These are phyloP conservation scores for Endoconidiophora laricicola DNA, from an alignment of 2,329 filamentous ascomycete species.

Conservation along the genomic window DNA sequence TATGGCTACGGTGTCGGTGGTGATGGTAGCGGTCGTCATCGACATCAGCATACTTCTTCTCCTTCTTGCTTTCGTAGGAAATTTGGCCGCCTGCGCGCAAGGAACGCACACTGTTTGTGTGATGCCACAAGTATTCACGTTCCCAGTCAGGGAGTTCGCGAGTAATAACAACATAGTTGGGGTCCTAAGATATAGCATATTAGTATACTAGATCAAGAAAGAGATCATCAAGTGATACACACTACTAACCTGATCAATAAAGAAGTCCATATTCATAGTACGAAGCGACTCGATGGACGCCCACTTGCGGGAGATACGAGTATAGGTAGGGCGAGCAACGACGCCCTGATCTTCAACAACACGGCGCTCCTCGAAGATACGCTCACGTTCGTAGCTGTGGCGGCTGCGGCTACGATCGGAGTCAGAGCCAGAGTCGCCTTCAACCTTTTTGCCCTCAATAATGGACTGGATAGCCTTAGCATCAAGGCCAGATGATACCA, in stretches of 20 bases:
- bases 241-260: constrained; percentile 35
- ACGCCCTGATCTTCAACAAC: neutral
- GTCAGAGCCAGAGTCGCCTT: neutral
- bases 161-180: constrained; percentile 55
- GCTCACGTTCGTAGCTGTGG: neutral
- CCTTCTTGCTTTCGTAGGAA: no score
- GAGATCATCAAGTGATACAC: no score
- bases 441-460: constrained; percentile 35
- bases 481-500: constrained; percentile 40
- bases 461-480: constrained; percentile 43
- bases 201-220: neutral
- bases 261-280: constrained; percentile 38
- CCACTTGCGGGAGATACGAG: constrained; percentile 44
- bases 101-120: constrained; percentile 49
- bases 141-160: constrained; percentile 55
- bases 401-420: neutral
- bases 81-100: constrained; percentile 20
- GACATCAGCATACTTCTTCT: neutral
- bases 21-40: constrained; percentile 25
- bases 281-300: constrained; percentile 45
- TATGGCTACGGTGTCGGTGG: constrained; percentile 23
- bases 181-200: constrained; percentile 29
- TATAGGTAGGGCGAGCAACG: constrained; percentile 36
- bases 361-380: neutral
- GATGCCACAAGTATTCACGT: constrained; percentile 55